These are phyloP conservation scores for Croton laevigatus DNA, from an alignment of 441 rosid genomes.

Conservation along the genomic window DNA sequence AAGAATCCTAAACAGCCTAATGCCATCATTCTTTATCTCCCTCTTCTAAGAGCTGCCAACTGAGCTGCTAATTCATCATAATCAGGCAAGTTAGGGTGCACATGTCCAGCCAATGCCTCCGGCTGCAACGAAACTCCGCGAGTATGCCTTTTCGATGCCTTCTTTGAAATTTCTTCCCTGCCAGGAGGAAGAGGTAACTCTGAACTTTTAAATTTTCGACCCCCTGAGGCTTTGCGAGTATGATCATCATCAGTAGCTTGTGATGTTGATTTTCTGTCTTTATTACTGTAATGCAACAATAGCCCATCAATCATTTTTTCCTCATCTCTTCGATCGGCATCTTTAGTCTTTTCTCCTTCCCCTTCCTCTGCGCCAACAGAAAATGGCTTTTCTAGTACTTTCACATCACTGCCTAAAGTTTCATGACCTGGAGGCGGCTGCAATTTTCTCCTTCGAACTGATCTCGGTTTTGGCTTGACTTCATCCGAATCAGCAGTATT, in stretches of 20 bases:
- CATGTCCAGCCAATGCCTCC: constrained; percentile 49
- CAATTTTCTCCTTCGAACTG: constrained; percentile 46
- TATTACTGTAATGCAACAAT: constrained; percentile 35
- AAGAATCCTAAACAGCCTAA: constrained; percentile 4
- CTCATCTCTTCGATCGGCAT: constrained; percentile 28
- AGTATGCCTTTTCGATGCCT: constrained; percentile 35
- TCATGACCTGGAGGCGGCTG: constrained; percentile 32
- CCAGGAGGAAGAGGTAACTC: constrained; percentile 21
- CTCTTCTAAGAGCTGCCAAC: constrained; percentile 63
- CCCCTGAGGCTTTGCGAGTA: neutral
- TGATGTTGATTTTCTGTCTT: constrained; percentile 13
- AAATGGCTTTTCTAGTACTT: constrained; percentile 19
- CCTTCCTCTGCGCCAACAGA: constrained; percentile 10
- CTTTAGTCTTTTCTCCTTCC: constrained; percentile 17
- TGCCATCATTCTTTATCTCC: constrained; percentile 22
- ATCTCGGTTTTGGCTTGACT: constrained; percentile 51
- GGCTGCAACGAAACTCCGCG: constrained; percentile 69
- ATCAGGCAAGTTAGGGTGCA: constrained; percentile 85
- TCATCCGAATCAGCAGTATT: constrained; percentile 23
- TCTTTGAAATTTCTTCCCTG: constrained; percentile 17
- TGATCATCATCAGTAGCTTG: constrained; percentile 10
- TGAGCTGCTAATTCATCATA: constrained; percentile 81
- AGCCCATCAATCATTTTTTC: constrained; percentile 37
- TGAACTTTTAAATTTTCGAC: constrained; percentile 21
- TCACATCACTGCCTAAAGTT: constrained; percentile 12